Evolutionary conservation across 2,329 filamentous ascomycete species (phyloP), one percentile per base, ranked within the genome.

Genomic region (Tolypocladium sp.): DNA sequence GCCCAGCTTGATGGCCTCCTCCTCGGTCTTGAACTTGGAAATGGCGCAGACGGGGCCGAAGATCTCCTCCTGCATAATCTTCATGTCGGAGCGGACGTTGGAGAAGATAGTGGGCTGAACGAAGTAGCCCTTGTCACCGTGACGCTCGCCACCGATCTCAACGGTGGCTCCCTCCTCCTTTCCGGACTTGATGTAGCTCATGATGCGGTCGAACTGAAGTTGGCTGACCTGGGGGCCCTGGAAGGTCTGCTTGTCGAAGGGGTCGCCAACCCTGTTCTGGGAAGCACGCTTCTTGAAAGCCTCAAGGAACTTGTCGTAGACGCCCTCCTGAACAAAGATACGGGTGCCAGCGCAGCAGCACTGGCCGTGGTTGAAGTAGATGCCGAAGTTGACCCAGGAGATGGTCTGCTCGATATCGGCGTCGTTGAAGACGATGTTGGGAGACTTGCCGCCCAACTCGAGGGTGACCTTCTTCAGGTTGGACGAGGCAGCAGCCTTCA

Each of bases 41-140:
- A 96, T 87, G 68, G 88, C 83, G 78, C 86, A 90, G 64, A 96
- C 91, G 60, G 91, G 91, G 64, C 91, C 91, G 73, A 96, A 96
- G 73, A 96, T 94, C 79, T 96, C 91, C 78, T 95, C 90, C 75
- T 91, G 84, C 78, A 92, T 87, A 70, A 96, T 94, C 84, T 90
- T 92, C 90, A 94, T 95, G 74, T 93, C 84, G 65, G 86, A 77
- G 56, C 79, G 84, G 65, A 94, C 91, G 70, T 91, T 86, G 74
- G 84, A 86, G 82, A 96, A 95, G 79, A 96, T 91, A 70, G 91
- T 96, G 46, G 91, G 91, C 81, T 93, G 80, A 75, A 95, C 93
- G 81, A 93, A 95, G 84, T 90, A 95, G 63, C 90, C 90, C 81
- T 91, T 87, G 71, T 80, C 71, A 62, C 90, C 90, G 75, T 87